Base-by-base conservation (phyloP, 2,329 filamentous ascomycete genomes). In the Venturia nashicola region DNA sequence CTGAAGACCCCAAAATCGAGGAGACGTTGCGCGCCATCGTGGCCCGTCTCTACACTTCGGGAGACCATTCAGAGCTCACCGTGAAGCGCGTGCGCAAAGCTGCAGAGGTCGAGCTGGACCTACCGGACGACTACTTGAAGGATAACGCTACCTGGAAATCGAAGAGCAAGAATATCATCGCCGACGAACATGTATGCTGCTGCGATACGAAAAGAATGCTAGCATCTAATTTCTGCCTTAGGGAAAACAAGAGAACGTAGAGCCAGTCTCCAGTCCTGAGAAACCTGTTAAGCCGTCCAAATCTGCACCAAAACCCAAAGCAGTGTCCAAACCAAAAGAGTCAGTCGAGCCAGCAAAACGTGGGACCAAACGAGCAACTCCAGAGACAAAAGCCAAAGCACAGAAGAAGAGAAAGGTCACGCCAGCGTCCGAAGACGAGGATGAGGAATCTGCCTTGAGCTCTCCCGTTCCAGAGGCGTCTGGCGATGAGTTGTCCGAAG, bases 111-210 rank as follows among this genome's bases (percentile, higher is more conserved):
- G 71, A 78, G 60, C 71, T 86, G 12, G 77, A 76, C 40, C 72
- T 87, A 27, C 74, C 78, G 8, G 73, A 74, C 6, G 82, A 78
- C 2, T 86, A 84, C 68, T 79, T 86, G 68, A 86, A 83, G 68
- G 72, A 68, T n/a, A 72, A 80, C 65, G 68, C 69, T 1, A 69
- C 70, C 5, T 87, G 85, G 85, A 86, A 83, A 67, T 66, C 69
- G 14, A 74, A 73, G 64, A 85, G 82, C 70, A 82, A 83, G 66
- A 66, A 74, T 1, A 74, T 85, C 61, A 82, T 86, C 61, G 76
- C 76, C 70, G 75, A 77, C 64, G 77, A 85, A 74, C 77, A 82
- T 69, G 78, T 68, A 72, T 34, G 65, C 66, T 18, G 57, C 67
- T 20, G 16, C 36, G 73, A 73, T 48, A 62, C 64, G n/a, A 67